Evolutionary conservation across 2,329 filamentous ascomycete genomes (phyloP).

Genomic region (Aspergillus caelatus): DNA sequence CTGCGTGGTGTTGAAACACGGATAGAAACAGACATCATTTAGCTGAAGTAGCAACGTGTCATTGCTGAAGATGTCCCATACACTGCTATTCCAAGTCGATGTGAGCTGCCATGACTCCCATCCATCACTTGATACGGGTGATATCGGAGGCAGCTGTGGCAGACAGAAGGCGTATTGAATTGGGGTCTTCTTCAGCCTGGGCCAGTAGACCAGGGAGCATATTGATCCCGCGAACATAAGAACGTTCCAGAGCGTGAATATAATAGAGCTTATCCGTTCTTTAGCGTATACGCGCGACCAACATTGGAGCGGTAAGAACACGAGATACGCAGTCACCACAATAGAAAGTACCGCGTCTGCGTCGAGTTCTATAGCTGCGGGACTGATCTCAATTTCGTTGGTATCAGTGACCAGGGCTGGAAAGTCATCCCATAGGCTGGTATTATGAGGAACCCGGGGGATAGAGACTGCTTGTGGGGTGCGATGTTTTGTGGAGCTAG

Average conservation of each 20-base stretch:
- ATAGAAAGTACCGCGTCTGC: slow-evolving; percentile 37
- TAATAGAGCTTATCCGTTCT: slow-evolving; percentile 28
- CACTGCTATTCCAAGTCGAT: slow-evolving; percentile 33
- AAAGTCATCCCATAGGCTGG: slow-evolving; percentile 20
- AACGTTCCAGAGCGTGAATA: slow-evolving; percentile 34
- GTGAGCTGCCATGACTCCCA: slow-evolving; percentile 29
- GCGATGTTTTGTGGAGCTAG: slow-evolving; percentile 16
- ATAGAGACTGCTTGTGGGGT: slow-evolving; percentile 25
- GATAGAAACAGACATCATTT: slow-evolving; percentile 35
- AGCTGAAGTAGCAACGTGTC: slow-evolving; percentile 21
- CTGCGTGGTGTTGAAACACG: slow-evolving; percentile 35
- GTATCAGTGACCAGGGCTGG: slow-evolving; percentile 25
- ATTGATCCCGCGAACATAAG: slow-evolving; percentile 36
- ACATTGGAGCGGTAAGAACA: slow-evolving; percentile 37
- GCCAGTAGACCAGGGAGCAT: slow-evolving; percentile 30
- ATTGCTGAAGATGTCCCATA: slow-evolving; percentile 33
- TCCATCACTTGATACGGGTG: slow-evolving; percentile 27
- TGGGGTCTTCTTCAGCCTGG: slow-evolving; percentile 17
- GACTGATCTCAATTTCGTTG: slow-evolving; percentile 24
- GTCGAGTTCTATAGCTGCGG: slow-evolving; percentile 34
- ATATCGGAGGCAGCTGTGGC: slow-evolving; percentile 27
- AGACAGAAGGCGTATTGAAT: slow-evolving; percentile 38
- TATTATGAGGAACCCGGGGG: slow-evolving; percentile 22
- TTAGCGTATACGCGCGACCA: slow-evolving; percentile 34
- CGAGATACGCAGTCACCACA: slow-evolving; percentile 37